Conservation (phyloP, 1,284 basidiomycete species). For the Ceraceosorus bombacis region DNA sequence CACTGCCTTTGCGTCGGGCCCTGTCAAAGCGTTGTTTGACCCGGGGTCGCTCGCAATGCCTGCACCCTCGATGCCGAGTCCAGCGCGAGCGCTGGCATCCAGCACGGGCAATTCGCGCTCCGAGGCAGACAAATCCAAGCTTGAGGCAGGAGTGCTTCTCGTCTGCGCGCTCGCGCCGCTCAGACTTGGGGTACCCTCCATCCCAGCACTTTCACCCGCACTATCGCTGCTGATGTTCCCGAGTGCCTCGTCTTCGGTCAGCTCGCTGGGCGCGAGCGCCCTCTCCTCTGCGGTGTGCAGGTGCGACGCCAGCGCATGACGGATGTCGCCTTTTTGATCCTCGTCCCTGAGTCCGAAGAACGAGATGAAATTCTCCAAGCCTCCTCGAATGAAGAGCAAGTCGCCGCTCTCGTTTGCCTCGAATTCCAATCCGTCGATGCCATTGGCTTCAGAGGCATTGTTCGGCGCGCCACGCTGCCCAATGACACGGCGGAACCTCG, state of each 20-base stretch:
- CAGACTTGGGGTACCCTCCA: slow-evolving; percentile 27
- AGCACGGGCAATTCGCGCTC: not conserved
- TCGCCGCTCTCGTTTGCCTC: slow-evolving; percentile 50
- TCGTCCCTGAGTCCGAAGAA: slow-evolving; percentile 24
- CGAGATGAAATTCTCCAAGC: slow-evolving; percentile 29
- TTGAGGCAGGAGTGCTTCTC: slow-evolving; percentile 32
- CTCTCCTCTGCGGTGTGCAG: slow-evolving; percentile 2
- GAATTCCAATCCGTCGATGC: slow-evolving; percentile 22
- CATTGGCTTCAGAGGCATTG: not conserved
- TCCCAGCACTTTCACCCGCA: not conserved
- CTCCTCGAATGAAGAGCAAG: slow-evolving; percentile 32
- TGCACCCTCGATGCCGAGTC: slow-evolving; percentile 18
- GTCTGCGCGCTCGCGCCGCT: slow-evolving; percentile 23
- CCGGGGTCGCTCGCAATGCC: not conserved
- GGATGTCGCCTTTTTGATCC: slow-evolving; percentile 19
- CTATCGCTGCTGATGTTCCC: not conserved
- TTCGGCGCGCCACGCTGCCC: not conserved
- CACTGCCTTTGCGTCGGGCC: too few species aligned
- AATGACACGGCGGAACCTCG: slow-evolving; percentile 59
- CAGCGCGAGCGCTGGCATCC: slow-evolving; percentile 5
- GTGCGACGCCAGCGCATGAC: slow-evolving; percentile 18
- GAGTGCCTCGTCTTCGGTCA: not conserved
- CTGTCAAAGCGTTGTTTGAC: too few species aligned
- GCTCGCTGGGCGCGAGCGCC: not conserved
- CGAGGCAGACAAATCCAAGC: slow-evolving; percentile 19